These are phyloP conservation scores for Dioszegia aurantiaca DNA, from an alignment of 768 basidiomycete genomes.

Conservation along the genomic window DNA sequence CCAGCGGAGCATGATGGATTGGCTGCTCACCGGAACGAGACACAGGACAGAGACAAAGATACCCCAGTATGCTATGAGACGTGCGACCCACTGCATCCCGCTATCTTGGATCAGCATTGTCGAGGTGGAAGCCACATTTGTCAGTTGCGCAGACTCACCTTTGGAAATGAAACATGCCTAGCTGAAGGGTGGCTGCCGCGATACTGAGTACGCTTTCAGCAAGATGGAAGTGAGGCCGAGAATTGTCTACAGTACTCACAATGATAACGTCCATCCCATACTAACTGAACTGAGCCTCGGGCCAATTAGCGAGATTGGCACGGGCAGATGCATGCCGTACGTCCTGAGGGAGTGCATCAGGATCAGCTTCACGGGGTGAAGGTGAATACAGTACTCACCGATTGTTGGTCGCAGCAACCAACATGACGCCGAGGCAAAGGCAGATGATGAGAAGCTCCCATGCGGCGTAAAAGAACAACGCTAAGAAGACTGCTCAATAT, in stretches of 20 bases:
- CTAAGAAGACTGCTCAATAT: slow-evolving; percentile 13
- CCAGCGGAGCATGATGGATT: no score
- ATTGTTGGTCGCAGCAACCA: slow-evolving; percentile 32
- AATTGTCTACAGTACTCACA: slow-evolving; percentile 28
- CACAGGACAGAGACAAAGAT: slow-evolving; percentile 2
- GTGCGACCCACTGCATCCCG: not conserved
- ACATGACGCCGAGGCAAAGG: slow-evolving; percentile 32
- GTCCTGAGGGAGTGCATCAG: slow-evolving; percentile 21
- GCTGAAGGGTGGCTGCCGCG: slow-evolving; percentile 17
- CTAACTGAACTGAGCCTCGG: slow-evolving; percentile 35
- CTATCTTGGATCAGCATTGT: not conserved
- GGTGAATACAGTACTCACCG: slow-evolving; percentile 22
- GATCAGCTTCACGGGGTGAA: not conserved
- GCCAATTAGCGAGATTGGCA: slow-evolving; percentile 38
- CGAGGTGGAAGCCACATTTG: not conserved
- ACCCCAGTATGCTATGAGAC: slow-evolving; percentile 4
- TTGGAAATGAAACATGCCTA: slow-evolving; percentile 19
- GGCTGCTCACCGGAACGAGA: slow-evolving; percentile 6
- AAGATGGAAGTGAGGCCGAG: not conserved
- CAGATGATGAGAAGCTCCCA: slow-evolving; percentile 34
- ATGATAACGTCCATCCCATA: slow-evolving; percentile 35
- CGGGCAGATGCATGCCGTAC: slow-evolving; percentile 36
- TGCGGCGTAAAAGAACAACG: slow-evolving; percentile 25
- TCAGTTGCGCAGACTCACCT: slow-evolving; percentile 8
- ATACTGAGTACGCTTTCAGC: no score